A percentile compares a stretch with the other conserved stretches of the same genome.
Evolutionary conservation across 805 yeast genomes (phyloP).

Genomic region (Saturnispora halmiae): DNA sequence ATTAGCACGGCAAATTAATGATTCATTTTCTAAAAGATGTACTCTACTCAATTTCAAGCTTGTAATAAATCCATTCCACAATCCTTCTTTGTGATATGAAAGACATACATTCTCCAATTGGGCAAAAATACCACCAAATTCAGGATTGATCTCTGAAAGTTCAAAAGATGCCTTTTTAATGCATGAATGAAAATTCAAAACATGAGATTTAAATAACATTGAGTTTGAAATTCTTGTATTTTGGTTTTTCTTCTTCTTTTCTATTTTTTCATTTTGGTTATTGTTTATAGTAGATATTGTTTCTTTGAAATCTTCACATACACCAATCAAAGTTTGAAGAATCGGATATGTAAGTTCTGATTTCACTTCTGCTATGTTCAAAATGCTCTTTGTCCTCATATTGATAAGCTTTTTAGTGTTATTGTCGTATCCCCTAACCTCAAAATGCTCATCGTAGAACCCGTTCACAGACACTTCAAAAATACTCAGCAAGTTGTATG

Average conservation of each 20-base stretch:
- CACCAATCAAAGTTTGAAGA: not conserved
- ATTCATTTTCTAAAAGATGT: constrained; percentile 1
- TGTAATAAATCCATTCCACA: constrained; percentile 1
- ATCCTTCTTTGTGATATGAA: constrained; percentile 14
- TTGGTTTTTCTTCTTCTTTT: constrained; percentile 10
- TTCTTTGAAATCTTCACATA: not conserved
- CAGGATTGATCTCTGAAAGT: constrained; percentile 18
- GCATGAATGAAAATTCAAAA: constrained; percentile 11
- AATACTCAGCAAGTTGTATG: constrained; percentile 9
- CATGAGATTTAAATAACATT: constrained; percentile 17
- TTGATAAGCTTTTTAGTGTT: constrained; percentile 15
- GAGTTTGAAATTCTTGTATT: constrained; percentile 22
- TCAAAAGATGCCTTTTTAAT: constrained; percentile 14
- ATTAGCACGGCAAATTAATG: constrained; percentile 10
- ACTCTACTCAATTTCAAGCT: constrained; percentile 2
- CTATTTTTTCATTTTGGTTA: too few species aligned
- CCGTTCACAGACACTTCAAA: constrained; percentile 17
- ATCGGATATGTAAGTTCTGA: not conserved
- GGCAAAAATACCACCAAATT: constrained; percentile 29
- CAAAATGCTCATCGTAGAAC: constrained; percentile 2
- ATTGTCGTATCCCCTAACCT: constrained; percentile 21
- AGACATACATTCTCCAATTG: constrained; percentile 15
- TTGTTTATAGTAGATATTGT: not conserved
- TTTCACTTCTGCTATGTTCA: constrained; percentile 12
- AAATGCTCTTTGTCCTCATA: constrained; percentile 6